These are phyloP conservation scores for Cantharellus cinnabarinus DNA, from an alignment of 768 basidiomycete genomes.

Conservation along the genomic window DNA sequence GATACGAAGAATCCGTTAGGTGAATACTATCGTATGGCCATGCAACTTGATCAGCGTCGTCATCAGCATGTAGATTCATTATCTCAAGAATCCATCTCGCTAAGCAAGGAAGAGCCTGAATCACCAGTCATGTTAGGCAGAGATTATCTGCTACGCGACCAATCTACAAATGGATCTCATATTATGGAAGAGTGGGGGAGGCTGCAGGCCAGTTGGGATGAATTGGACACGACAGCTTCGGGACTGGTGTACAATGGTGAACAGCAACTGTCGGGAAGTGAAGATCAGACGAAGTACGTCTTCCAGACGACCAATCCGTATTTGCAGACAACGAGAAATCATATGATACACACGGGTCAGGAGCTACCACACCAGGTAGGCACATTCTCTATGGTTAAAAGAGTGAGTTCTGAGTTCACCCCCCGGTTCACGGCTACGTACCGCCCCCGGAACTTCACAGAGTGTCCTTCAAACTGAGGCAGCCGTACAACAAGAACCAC, in stretches of 20 bases:
- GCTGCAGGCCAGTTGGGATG: slow-evolving; percentile 63
- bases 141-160: background rate
- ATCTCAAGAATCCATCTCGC: background rate
- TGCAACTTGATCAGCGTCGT: background rate
- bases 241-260: slow-evolving; percentile 36
- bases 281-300: slow-evolving; percentile 24
- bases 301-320: slow-evolving; percentile 72
- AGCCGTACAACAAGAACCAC: slow-evolving; percentile 56
- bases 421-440: background rate
- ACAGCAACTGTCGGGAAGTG: background rate
- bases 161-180: background rate
- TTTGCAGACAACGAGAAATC: slow-evolving; percentile 14
- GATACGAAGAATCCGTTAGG: background rate
- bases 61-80: background rate
- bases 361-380: background rate
- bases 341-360: slow-evolving; percentile 21
- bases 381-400: background rate
- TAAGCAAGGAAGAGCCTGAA: background rate
- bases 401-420: background rate
- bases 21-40: background rate
- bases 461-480: slow-evolving; percentile 81
- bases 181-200: slow-evolving; percentile 32
- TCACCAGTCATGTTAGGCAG: background rate
- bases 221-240: slow-evolving; percentile 48
- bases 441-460: slow-evolving; percentile 20